Conservation (phyloP, 257 asterid genomes). For the Solanum etuberosum region DNA sequence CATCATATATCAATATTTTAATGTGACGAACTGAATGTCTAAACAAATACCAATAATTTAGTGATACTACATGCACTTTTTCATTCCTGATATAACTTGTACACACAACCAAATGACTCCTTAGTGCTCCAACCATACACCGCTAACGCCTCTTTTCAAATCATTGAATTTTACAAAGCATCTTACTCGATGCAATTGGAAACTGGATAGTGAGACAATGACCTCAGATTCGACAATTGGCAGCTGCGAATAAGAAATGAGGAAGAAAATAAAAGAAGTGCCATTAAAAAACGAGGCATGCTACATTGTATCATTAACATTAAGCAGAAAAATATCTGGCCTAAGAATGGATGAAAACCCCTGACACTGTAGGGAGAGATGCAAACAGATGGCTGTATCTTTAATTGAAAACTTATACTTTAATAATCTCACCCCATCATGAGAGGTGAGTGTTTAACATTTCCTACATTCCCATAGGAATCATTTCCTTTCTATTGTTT, state of each 20-base stretch:
- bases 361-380: background rate
- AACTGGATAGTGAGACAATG: background rate
- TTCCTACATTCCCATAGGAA: background rate
- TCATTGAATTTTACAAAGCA: background rate
- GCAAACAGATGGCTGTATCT: background rate
- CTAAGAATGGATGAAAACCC: background rate
- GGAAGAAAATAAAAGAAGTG: background rate
- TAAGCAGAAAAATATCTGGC: background rate
- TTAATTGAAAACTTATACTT: background rate
- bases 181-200: background rate
- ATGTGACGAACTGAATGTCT: background rate
- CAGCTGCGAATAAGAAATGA: conserved; percentile 30
- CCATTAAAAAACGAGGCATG: background rate
- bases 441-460: background rate
- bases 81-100: background rate
- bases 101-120: background rate
- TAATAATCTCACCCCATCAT: background rate
- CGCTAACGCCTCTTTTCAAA: background rate
- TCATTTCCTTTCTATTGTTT: background rate
- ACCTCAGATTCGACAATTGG: conserved; percentile 69
- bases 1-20: background rate
- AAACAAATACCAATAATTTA: background rate
- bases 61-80: background rate
- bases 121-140: background rate
- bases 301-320: background rate